These are phyloP conservation scores for Hymenoscyphus repandus DNA, from an alignment of 2,329 filamentous ascomycete genomes.

Conservation along the genomic window DNA sequence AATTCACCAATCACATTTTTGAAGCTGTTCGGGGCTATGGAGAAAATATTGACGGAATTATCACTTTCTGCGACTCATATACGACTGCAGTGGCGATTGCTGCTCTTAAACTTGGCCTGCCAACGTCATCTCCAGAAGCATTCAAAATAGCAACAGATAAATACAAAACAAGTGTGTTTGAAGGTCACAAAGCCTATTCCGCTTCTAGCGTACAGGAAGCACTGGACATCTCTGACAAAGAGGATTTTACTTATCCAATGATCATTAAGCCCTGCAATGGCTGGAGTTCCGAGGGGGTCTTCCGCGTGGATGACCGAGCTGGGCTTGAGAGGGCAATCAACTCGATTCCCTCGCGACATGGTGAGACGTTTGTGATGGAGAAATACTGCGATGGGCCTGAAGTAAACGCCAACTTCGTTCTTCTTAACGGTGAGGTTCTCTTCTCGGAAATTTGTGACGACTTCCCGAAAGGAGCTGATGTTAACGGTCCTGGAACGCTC, in stretches of 20 bases:
- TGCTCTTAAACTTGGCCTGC: slow-evolving; percentile 30
- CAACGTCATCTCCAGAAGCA: slow-evolving; percentile 28
- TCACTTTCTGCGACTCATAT: slow-evolving; percentile 33
- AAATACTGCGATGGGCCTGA: slow-evolving; percentile 23
- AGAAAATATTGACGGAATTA: slow-evolving; percentile 32
- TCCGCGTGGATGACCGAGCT: background rate
- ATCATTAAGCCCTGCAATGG: slow-evolving; percentile 8
- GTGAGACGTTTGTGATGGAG: background rate
- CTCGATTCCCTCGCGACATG: background rate
- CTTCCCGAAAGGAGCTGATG: background rate
- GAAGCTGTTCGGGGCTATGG: slow-evolving; percentile 25
- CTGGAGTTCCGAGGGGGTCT: slow-evolving; percentile 8
- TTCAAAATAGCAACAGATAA: slow-evolving; percentile 32
- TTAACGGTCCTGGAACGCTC: background rate
- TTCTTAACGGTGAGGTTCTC: background rate
- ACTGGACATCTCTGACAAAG: slow-evolving; percentile 14
- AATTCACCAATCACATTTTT: slow-evolving; percentile 29
- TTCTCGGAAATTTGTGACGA: slow-evolving; percentile 1
- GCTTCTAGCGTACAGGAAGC: slow-evolving; percentile 4
- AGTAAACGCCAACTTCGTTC: background rate
- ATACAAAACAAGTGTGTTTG: slow-evolving; percentile 23
- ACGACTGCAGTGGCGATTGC: slow-evolving; percentile 29
- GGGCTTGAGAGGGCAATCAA: background rate
- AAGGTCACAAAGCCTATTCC: slow-evolving; percentile 10
- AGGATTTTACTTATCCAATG: slow-evolving; percentile 1